phyloP scores from a whole-genome alignment of 1,284 basidiomycete species.

The Irpex sp. region DNA sequence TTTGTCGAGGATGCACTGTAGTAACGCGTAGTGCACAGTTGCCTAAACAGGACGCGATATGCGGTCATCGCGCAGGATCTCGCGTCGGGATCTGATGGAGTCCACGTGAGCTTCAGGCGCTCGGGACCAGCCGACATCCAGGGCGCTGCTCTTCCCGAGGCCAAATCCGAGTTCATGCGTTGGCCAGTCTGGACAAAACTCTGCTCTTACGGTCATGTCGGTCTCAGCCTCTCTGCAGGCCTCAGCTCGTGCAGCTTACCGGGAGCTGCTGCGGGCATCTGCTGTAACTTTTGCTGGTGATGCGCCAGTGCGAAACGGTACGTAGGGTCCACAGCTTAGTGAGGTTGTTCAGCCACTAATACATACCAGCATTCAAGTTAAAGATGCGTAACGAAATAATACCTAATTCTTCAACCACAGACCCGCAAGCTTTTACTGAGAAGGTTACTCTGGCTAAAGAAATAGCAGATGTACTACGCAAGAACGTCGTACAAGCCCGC shows the following conservation, averaged over 20 bases:
- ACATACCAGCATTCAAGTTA: conserved; percentile 53
- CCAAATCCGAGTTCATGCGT: background rate
- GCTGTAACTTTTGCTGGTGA: conserved; percentile 59
- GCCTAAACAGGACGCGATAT: conserved; percentile 39
- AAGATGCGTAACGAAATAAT: conserved; percentile 59
- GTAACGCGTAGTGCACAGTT: conserved; percentile 30
- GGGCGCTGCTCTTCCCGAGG: background rate
- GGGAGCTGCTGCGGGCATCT: conserved; percentile 63
- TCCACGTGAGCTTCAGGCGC: conserved; percentile 14
- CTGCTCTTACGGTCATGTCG: conserved; percentile 20
- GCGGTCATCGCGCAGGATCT: conserved; percentile 35
- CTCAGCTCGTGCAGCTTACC: conserved; percentile 69
- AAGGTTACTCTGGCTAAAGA: conserved; percentile 57
- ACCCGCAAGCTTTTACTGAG: conserved; percentile 47
- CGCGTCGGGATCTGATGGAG: conserved; percentile 17
- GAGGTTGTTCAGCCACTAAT: background rate
- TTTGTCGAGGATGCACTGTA: conserved; percentile 11
- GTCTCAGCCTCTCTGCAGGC: conserved; percentile 29
- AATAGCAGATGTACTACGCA: conserved; percentile 61
- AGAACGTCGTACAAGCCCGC: conserved; percentile 70
- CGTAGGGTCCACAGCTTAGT: conserved; percentile 7
- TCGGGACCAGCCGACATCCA: background rate
- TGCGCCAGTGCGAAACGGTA: conserved; percentile 21
- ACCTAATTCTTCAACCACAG: conserved; percentile 37
- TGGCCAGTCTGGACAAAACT: background rate